Percentiles rank a stretch among this genome's conserved stretches.
phyloP scores from a whole-genome alignment of 306 rosid species.

The Vigna mungo region DNA sequence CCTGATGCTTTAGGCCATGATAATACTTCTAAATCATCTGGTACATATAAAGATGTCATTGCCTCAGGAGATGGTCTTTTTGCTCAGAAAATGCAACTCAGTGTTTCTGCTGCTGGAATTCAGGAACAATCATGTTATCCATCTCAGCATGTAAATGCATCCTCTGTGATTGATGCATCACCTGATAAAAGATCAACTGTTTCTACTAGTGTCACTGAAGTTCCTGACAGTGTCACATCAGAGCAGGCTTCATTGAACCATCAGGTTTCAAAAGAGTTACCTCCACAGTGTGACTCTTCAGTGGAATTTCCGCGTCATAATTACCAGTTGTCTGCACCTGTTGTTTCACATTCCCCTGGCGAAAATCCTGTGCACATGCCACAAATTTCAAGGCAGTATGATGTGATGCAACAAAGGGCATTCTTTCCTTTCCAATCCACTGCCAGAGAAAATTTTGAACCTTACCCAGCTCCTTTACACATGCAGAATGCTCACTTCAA shows the following conservation, averaged over 20 bases:
- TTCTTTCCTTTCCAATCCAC: constrained; percentile 64
- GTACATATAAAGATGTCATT: constrained; percentile 46
- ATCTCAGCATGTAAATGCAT: constrained; percentile 51
- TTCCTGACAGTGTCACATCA: constrained; percentile 49
- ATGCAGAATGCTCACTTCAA: constrained; percentile 59
- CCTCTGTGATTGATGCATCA: constrained; percentile 44
- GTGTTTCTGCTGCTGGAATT: constrained; percentile 50
- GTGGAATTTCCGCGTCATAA: constrained; percentile 48
- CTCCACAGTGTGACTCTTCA: constrained; percentile 48
- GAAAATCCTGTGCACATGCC: constrained; percentile 58
- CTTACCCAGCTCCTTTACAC: constrained; percentile 54
- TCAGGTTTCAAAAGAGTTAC: constrained; percentile 52
- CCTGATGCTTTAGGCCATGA: constrained; percentile 46
- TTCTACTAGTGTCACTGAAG: constrained; percentile 49
- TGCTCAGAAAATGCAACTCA: constrained; percentile 49
- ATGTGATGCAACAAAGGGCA: constrained; percentile 56
- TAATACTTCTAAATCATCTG: constrained; percentile 47
- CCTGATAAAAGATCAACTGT: constrained; percentile 51
- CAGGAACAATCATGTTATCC: constrained; percentile 46
- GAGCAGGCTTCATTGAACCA: constrained; percentile 52
- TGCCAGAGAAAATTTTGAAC: constrained; percentile 52
- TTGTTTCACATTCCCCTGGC: constrained; percentile 56
- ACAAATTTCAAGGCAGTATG: constrained; percentile 52
- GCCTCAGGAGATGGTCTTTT: constrained; percentile 44
- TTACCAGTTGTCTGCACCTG: constrained; percentile 63